Conservation (phyloP, 305 asterid species). For the Salvia sclarea region DNA sequence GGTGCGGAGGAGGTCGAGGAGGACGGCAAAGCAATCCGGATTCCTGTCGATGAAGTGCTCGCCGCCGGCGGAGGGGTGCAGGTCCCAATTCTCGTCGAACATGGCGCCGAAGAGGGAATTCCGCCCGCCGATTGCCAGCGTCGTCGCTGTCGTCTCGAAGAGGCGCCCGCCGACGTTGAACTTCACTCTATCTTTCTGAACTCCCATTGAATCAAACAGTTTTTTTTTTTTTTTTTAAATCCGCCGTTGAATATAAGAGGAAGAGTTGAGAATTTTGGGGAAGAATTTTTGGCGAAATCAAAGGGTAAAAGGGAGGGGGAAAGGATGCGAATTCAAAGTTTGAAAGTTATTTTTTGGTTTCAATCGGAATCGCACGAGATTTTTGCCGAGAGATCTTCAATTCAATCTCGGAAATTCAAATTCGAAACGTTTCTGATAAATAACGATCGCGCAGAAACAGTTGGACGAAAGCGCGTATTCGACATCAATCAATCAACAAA, state of each 20-base stretch:
- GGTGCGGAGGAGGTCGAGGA: slow-evolving; percentile 83
- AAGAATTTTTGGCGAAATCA: neutral
- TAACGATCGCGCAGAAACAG: slow-evolving; percentile 24
- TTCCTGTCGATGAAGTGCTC: slow-evolving; percentile 90
- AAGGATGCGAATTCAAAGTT: slow-evolving; percentile 13
- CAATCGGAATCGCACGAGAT: slow-evolving; percentile 18
- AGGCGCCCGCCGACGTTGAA: slow-evolving; percentile 77
- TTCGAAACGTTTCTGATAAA: neutral
- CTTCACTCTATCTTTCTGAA: slow-evolving; percentile 74
- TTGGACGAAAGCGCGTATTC: slow-evolving; percentile 21
- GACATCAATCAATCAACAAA: neutral
- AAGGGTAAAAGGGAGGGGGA: neutral
- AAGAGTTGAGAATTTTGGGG: neutral
- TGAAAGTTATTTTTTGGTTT: neutral
- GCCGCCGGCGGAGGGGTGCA: slow-evolving; percentile 42
- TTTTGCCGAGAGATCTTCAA: neutral
- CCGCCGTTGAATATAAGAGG: neutral
- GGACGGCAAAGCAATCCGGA: slow-evolving; percentile 77
- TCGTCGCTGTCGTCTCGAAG: slow-evolving; percentile 82
- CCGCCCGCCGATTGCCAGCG: slow-evolving; percentile 89
- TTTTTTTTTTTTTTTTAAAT: neutral
- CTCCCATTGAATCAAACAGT: slow-evolving; percentile 51
- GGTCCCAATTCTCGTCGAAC: slow-evolving; percentile 80
- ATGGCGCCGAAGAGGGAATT: slow-evolving; percentile 81
- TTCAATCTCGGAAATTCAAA: slow-evolving; percentile 22